phyloP scores from a whole-genome alignment of 352 stramenopile genomes.

The Pseudoperonospora humuli region DNA sequence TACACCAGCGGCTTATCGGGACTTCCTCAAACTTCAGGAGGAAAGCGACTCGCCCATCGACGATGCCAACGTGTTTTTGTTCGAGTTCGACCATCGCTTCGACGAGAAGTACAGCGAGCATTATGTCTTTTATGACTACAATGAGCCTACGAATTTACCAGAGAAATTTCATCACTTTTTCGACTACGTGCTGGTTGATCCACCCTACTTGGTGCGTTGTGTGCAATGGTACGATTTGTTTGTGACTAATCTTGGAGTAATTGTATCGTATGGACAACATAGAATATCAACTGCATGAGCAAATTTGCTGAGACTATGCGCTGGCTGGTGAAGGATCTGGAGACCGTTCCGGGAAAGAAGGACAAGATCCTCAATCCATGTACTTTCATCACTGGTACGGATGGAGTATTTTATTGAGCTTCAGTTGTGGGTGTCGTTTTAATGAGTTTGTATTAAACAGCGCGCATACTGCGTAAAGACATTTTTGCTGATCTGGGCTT shows the following conservation, averaged over 20 bases:
- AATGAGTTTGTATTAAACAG: constrained; percentile 14
- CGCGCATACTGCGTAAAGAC: constrained; percentile 40
- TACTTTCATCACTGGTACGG: constrained; percentile 46
- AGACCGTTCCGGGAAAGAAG: constrained; percentile 22
- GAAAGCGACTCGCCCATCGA: constrained; percentile 24
- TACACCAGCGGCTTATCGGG: constrained; percentile 38
- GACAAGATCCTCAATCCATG: constrained; percentile 37
- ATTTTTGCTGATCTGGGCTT: constrained; percentile 51
- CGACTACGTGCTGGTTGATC: constrained; percentile 49
- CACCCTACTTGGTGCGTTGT: constrained; percentile 38
- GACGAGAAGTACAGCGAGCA: constrained; percentile 42
- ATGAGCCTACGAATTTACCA: constrained; percentile 36
- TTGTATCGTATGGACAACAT: background rate
- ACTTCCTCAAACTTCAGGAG: constrained; percentile 33
- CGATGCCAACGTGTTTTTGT: constrained; percentile 38
- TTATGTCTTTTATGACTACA: constrained; percentile 60
- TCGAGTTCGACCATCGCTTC: constrained; percentile 50
- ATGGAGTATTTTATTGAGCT: background rate
- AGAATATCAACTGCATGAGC: constrained; percentile 51
- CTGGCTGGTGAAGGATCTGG: constrained; percentile 36
- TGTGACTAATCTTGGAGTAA: background rate
- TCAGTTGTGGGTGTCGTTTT: background rate
- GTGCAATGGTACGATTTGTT: background rate
- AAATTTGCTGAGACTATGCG: constrained; percentile 56
- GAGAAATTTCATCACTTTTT: constrained; percentile 50